Evolutionary conservation across 345 rosid genomes (phyloP).

Genomic region (Reutealis trisperma): DNA sequence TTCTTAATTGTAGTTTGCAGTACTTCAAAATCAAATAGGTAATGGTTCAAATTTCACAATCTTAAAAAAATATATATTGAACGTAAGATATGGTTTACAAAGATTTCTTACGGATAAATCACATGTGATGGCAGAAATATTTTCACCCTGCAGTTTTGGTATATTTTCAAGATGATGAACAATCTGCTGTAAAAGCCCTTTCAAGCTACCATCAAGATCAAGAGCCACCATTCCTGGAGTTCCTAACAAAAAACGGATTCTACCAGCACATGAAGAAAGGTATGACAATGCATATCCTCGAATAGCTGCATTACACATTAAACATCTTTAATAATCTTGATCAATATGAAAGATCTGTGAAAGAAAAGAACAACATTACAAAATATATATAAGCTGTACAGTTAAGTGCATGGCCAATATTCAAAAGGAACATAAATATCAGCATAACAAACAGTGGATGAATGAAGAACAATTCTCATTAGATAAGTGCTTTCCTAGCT

Average conservation of each 20-base stretch:
- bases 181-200: slow-evolving; percentile 83
- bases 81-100: slow-evolving; percentile 6
- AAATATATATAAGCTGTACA: neutral
- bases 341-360: neutral
- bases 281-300: slow-evolving; percentile 97
- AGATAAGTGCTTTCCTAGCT: neutral
- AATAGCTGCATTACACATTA: slow-evolving; percentile 70
- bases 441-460: neutral
- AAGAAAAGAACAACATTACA: neutral
- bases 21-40: slow-evolving; percentile 10
- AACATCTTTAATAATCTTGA: neutral
- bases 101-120: slow-evolving; percentile 85
- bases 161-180: slow-evolving; percentile 84
- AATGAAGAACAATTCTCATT: neutral
- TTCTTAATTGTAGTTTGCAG: neutral
- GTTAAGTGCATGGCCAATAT: neutral
- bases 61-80: neutral
- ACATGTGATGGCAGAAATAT: slow-evolving; percentile 77
- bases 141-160: slow-evolving; percentile 92
- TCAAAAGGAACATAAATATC: neutral
- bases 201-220: slow-evolving; percentile 83
- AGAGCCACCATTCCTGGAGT: slow-evolving; percentile 99
- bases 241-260: slow-evolving; percentile 87
- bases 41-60: neutral
- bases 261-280: slow-evolving; percentile 97